These are phyloP conservation scores for Melanogaster broomeanus DNA, from an alignment of 768 basidiomycete species.

Conservation along the genomic window DNA sequence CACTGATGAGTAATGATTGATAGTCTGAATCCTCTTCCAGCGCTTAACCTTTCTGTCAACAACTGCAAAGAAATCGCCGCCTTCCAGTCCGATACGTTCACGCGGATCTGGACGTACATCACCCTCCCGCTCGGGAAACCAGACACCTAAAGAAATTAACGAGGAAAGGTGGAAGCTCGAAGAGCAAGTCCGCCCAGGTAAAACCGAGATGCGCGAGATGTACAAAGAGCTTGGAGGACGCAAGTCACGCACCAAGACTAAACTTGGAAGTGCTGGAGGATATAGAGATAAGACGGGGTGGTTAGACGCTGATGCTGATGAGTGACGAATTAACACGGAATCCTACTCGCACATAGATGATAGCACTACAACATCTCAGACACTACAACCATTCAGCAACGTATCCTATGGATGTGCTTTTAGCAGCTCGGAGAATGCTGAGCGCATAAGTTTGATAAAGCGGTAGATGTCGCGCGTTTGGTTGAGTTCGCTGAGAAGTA, in stretches of 20 bases:
- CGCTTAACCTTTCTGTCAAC: conserved; percentile 49
- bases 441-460: conserved; percentile 71
- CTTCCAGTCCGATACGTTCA: conserved; percentile 39
- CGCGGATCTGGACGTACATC: conserved; percentile 51
- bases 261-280: conserved; percentile 63
- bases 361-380: neutral
- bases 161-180: conserved; percentile 73
- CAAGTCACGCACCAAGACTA: conserved; percentile 74
- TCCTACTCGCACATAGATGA: neutral
- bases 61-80: conserved; percentile 40
- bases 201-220: conserved; percentile 85
- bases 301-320: conserved; percentile 43
- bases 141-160: conserved; percentile 75
- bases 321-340: conserved; percentile 10
- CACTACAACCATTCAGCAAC: neutral
- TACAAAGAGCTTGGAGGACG: conserved; percentile 90
- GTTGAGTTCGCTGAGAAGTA: conserved; percentile 72
- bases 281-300: conserved; percentile 81
- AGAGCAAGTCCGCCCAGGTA: conserved; percentile 60
- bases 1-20: conserved; percentile 10
- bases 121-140: conserved; percentile 58
- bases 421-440: conserved; percentile 44
- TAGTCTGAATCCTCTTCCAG: conserved; percentile 35
- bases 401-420: neutral
- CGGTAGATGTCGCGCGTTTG: conserved; percentile 64